These are phyloP conservation scores for Schizophyllum commune DNA, from an alignment of 1,284 basidiomycete genomes.

Conservation along the genomic window DNA sequence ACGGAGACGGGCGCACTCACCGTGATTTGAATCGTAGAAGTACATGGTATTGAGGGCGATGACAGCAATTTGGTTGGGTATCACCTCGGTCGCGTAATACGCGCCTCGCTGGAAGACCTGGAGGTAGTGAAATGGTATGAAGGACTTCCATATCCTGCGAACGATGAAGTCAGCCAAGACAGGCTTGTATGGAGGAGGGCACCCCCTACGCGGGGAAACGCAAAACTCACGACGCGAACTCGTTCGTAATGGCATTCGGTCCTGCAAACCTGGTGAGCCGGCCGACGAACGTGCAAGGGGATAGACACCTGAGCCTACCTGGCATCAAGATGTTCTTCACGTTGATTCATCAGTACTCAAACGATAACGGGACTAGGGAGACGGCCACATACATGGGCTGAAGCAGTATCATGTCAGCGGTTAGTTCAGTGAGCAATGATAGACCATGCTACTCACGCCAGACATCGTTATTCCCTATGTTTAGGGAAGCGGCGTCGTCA, in stretches of 20 bases:
- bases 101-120: constrained; percentile 82
- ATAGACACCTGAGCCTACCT: constrained; percentile 29
- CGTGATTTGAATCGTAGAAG: constrained; percentile 89
- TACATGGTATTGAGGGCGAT: constrained; percentile 90
- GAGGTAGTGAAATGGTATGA: constrained; percentile 76
- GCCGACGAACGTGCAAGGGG: constrained; percentile 15
- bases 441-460: constrained; percentile 56
- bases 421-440: constrained; percentile 6
- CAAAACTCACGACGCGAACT: constrained; percentile 57
- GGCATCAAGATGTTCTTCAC: constrained; percentile 58
- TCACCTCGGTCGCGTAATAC: constrained; percentile 80
- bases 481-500: constrained; percentile 2
- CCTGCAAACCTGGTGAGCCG: constrained; percentile 34
- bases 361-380: constrained; percentile 3
- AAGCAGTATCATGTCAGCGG: constrained; percentile 11
- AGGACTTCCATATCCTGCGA: constrained; percentile 58
- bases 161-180: background rate
- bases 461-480: constrained; percentile 77
- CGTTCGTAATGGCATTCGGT: constrained; percentile 74
- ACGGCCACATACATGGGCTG: constrained; percentile 51
- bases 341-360: constrained; percentile 6
- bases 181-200: background rate
- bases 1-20: constrained; percentile 26
- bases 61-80: constrained; percentile 70
- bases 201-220: background rate